Conservation (phyloP, 2,329 filamentous ascomycete species). For the Clarireedia monteithiana region DNA sequence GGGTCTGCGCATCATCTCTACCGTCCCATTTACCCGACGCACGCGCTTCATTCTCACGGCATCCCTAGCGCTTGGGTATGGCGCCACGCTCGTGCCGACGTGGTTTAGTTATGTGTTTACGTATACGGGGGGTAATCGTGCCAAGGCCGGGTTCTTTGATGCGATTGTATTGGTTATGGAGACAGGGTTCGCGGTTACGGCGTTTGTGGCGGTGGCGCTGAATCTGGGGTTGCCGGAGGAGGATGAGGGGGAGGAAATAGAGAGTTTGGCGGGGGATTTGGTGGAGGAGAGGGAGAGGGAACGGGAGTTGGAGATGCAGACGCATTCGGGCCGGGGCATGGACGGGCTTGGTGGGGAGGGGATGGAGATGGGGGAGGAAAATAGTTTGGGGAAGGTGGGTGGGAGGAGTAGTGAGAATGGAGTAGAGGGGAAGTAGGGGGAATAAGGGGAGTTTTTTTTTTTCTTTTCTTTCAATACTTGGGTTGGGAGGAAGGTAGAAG, state of each 20-base stretch:
- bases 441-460: too few species aligned
- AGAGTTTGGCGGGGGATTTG: slow-evolving; percentile 24
- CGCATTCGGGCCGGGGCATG: not conserved
- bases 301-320: not conserved
- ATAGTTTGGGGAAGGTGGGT: not conserved
- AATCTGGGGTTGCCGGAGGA: slow-evolving; percentile 70
- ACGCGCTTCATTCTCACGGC: slow-evolving; percentile 78
- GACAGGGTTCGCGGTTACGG: slow-evolving; percentile 69
- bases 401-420: not conserved
- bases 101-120: slow-evolving; percentile 69
- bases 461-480: too few species aligned
- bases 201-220: slow-evolving; percentile 48
- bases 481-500: too few species aligned
- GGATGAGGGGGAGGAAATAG: slow-evolving; percentile 50
- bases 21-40: slow-evolving; percentile 66
- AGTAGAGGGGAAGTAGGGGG: not conserved
- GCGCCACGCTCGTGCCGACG: slow-evolving; percentile 55
- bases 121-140: slow-evolving; percentile 59
- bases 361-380: not conserved
- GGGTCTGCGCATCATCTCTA: slow-evolving; percentile 67
- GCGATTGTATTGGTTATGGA: slow-evolving; percentile 67
- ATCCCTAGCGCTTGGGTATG: slow-evolving; percentile 64
- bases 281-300: slow-evolving; percentile 7
- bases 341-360: too few species aligned
- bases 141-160: slow-evolving; percentile 65